These are phyloP conservation scores for Volvox reticuliferus DNA, from an alignment of 139 green algal genomes.

Conservation along the genomic window DNA sequence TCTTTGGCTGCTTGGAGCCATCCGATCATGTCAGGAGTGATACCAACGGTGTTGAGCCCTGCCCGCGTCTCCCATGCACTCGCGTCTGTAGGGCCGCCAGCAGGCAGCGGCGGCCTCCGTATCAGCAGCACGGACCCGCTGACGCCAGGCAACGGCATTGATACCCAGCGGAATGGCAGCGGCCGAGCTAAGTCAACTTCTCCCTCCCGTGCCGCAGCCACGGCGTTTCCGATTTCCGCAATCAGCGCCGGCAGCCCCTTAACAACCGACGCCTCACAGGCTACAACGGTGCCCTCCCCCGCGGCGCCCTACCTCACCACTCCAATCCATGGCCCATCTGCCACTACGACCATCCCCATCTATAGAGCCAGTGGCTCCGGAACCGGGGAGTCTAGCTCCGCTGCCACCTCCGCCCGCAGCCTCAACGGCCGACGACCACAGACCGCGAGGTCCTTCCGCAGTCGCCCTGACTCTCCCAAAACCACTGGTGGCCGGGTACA, in stretches of 20 bases:
- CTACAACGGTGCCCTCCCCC: too few species aligned
- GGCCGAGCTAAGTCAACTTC: not conserved
- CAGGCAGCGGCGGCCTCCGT: constrained; percentile 12
- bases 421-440: not conserved
- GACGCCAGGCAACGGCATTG: not conserved
- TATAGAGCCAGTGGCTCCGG: not conserved
- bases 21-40: not conserved
- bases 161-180: not conserved
- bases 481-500: not conserved
- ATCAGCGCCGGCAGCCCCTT: not conserved
- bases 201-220: not conserved
- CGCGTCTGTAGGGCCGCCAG: not conserved
- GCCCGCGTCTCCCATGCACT: not conserved
- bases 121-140: not conserved
- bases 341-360: not conserved
- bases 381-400: not conserved
- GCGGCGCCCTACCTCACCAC: not conserved
- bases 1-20: too few species aligned
- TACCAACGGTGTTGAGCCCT: not conserved
- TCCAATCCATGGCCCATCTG: not conserved
- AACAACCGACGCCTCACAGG: not conserved
- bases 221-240: not conserved
- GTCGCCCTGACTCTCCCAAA: not conserved
- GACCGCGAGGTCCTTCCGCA: not conserved
- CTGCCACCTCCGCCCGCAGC: not conserved